Evolutionary conservation across 1,284 basidiomycete genomes (phyloP).

Genomic region (Ganoderma meredithae): DNA sequence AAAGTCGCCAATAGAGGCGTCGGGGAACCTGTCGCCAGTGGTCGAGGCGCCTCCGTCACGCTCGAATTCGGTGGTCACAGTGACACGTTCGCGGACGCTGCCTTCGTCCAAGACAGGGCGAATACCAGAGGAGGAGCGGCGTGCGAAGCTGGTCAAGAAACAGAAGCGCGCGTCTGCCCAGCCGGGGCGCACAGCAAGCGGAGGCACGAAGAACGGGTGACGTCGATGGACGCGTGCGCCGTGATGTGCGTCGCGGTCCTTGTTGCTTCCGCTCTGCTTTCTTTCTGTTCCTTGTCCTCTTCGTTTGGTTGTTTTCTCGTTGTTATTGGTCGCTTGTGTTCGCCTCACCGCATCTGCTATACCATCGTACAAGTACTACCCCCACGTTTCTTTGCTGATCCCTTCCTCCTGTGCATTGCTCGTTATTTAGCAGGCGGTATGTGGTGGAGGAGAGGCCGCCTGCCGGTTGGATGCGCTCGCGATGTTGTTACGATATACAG

Average conservation of each 20-base stretch:
- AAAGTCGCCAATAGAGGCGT: constrained; percentile 36
- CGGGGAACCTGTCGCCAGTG: constrained; percentile 48
- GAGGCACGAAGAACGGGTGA: constrained; percentile 26
- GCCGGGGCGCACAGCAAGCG: constrained; percentile 33
- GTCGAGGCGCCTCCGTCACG: constrained; percentile 47
- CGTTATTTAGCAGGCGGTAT: constrained; percentile 7
- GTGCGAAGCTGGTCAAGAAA: constrained; percentile 55
- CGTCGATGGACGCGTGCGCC: not conserved
- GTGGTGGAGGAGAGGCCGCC: constrained; percentile 14
- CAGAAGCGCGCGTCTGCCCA: constrained; percentile 54
- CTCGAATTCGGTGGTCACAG: constrained; percentile 44
- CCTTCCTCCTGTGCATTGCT: not conserved
- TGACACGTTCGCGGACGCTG: constrained; percentile 67
- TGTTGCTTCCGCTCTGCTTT: not conserved
- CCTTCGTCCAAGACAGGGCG: constrained; percentile 52
- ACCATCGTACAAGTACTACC: constrained; percentile 28
- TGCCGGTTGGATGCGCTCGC: constrained; percentile 12
- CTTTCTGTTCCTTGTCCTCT: not conserved
- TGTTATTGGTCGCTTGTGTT: constrained; percentile 15
- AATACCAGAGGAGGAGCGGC: constrained; percentile 46
- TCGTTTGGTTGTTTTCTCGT: not conserved
- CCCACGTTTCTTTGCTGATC: constrained; percentile 14
- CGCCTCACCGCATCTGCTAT: constrained; percentile 16
- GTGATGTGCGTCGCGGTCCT: not conserved
- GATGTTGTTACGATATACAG: constrained; percentile 29